Evolutionary conservation across 2,329 filamentous ascomycete genomes (phyloP), one percentile per base, ranked within the genome.

Genomic region (Xylariaceae sp.): DNA sequence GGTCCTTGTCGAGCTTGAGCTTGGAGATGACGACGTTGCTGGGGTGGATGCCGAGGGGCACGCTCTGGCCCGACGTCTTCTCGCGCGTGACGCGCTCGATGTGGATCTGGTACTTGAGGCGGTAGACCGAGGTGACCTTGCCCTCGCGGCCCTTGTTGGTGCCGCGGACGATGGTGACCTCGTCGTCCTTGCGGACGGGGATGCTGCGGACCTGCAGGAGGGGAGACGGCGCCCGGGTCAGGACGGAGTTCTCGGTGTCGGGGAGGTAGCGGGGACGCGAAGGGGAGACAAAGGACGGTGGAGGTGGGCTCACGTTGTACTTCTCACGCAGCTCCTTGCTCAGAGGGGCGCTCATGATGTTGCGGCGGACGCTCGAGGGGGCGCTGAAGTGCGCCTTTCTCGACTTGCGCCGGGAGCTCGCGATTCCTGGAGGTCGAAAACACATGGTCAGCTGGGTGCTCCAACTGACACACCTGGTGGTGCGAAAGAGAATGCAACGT

Each of bases 11-110:
- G 59, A 95, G 77, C 84, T 96, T 94, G 67, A 96, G 79, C 80
- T 95, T 95, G 73, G 83, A 94, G 75, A 98, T 84, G 73, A 94
- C 82, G 55, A 94, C 87, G 71, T 96, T 96, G 71, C 84, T 93
- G 59, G 92, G 83, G 70, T 90, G 84, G 69, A 96, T 81, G 67
- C 86, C 87, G 62, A 95, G 75, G 48, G 89, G 90, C 37, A 96
- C 88, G 63, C 79, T 84, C 77, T 94, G 88, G 70, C 90, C 90
- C 67, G 88, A 92, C 65, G 79, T 83, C 83, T 96, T 96, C 70
- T 98, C 92, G 64, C 89, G 87, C 67, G 81, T 81, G 65, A 96
- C 81, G 59, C 89, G 86, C 80, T 95, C 89, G 67, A 96, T 68
- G 80, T 96, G 89, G 64, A 98, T 82, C 63, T 88, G 77, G 72